Base-by-base conservation (phyloP, 164 flowering plant species). In the Pachysandra terminalis region DNA sequence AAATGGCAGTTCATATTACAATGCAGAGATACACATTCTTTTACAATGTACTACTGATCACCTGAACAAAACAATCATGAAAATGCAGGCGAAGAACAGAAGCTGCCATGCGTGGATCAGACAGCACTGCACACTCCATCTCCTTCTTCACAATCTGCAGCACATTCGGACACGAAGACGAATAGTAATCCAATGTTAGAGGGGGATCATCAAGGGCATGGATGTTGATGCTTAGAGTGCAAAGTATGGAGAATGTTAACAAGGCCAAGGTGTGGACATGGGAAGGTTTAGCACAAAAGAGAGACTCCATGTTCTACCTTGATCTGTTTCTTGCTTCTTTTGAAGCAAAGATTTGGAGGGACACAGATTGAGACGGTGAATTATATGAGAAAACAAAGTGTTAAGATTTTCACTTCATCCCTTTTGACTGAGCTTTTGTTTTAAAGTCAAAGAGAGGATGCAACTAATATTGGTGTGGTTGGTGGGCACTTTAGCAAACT, bases 41-140 rank as follows among this genome's bases (percentile, higher is more conserved):
- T 5, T 5, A 10, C 10, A 40, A 10, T 40, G 45, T 10, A 40
- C 10, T 19, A 55, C 66, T 9, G 21, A n/a, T n/a, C 7, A 91
- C 98, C 96, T 91, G 97, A 68, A 91, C 95, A 60, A 94, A 94
- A 82, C 97, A 94, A 68, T 94, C 98, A 56, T 94, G 98, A 74
- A 91, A 89, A 78, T 91, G 98, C 61, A 94, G 68, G 8, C 97
- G 81, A 7, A 91, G 71, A 1, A 91, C 71, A 19, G 83, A 68
- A 8, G 98, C 98, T 0, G 98, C 98, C 59, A 81, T 87, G 2
- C 96, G 90, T 0, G 92, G 96, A 56, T 88, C 86, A 52, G 91
- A 84, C 3, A 79, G 75, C 22, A 91, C 93, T 0, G 86, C 84
- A 62, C 96, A 91, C 65, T 91, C 96, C 95, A 89, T 87, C 77